These are phyloP conservation scores for Tolypocladium sp. DNA, from an alignment of 2,329 filamentous ascomycete species.

Conservation along the genomic window DNA sequence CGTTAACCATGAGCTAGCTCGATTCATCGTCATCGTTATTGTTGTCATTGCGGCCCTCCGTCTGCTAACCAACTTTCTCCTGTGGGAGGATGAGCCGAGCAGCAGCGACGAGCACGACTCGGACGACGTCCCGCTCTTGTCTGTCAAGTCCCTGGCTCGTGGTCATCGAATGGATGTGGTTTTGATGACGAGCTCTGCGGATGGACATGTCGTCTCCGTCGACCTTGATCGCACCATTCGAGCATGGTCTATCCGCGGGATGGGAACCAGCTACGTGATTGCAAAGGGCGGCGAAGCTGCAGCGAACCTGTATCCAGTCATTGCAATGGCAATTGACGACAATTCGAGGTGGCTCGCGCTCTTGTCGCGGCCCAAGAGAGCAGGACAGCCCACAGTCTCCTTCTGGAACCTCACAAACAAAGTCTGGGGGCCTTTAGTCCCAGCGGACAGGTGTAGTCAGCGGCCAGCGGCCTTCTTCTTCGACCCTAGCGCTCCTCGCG, in stretches of 20 bases:
- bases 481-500: constrained; percentile 25
- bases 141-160: constrained; percentile 48
- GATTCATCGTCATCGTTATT: constrained; percentile 54
- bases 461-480: constrained; percentile 59
- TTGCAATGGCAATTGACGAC: constrained; percentile 56
- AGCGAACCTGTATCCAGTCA: constrained; percentile 46
- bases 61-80: constrained; percentile 63
- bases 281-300: constrained; percentile 29
- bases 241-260: constrained; percentile 52
- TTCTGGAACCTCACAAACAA: constrained; percentile 55
- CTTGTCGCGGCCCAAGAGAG: constrained; percentile 40
- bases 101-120: constrained; percentile 35
- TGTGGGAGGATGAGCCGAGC: constrained; percentile 53
- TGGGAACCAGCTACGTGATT: constrained; percentile 30
- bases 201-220: constrained; percentile 59
- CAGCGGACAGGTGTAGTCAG: constrained; percentile 42
- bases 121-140: constrained; percentile 40
- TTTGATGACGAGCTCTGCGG: constrained; percentile 50
- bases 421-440: constrained; percentile 44
- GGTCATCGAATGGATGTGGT: constrained; percentile 64
- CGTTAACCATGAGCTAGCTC: constrained; percentile 45
- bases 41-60: constrained; percentile 56
- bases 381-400: constrained; percentile 26
- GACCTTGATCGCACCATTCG: constrained; percentile 61
- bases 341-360: constrained; percentile 58